Evolutionary conservation across 2,329 filamentous ascomycete species (phyloP).

Genomic region (Malbranchea zuffiana): DNA sequence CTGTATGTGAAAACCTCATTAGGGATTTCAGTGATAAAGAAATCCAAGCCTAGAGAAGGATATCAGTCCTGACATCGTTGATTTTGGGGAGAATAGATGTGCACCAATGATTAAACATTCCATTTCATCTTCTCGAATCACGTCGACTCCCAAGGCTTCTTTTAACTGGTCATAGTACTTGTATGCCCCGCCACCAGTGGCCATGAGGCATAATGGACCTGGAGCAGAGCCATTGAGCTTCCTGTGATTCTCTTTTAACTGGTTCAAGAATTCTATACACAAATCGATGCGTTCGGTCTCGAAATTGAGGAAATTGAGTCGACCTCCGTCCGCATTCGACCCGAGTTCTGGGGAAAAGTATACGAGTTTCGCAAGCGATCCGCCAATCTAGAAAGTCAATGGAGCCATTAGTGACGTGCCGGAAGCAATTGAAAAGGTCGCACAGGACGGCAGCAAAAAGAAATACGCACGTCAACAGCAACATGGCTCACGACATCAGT

Average conservation of each 20-base stretch:
- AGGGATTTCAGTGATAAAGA: constrained; percentile 97
- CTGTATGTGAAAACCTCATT: constrained; percentile 95
- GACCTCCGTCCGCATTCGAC: constrained; percentile 68
- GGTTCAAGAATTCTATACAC: constrained; percentile 82
- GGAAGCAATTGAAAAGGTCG: too few relatives aligned
- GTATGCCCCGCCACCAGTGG: constrained; percentile 88
- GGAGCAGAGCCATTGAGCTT: constrained; percentile 58
- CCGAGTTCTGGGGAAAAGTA: constrained; percentile 88
- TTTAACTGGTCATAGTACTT: constrained; percentile 92
- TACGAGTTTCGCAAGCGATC: constrained; percentile 88
- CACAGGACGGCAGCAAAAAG: constrained; percentile 13
- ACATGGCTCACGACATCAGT: constrained; percentile 93
- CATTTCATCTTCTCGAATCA: constrained; percentile 94
- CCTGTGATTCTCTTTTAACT: constrained; percentile 72
- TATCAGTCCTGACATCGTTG: neutral
- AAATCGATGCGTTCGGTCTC: constrained; percentile 91
- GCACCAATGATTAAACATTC: constrained; percentile 89
- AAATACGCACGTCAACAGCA: constrained; percentile 70
- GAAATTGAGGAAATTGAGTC: constrained; percentile 90
- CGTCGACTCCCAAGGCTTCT: constrained; percentile 72
- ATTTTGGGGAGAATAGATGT: constrained; percentile 17
- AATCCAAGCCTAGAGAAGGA: constrained; percentile 62
- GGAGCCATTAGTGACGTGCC: too few relatives aligned
- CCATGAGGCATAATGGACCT: constrained; percentile 77
- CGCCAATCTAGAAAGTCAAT: constrained; percentile 60